Percentiles rank a stretch among this genome's conserved stretches.
Conservation (phyloP, 805 yeast genomes). For the Yarrowia phangngaensis region DNA sequence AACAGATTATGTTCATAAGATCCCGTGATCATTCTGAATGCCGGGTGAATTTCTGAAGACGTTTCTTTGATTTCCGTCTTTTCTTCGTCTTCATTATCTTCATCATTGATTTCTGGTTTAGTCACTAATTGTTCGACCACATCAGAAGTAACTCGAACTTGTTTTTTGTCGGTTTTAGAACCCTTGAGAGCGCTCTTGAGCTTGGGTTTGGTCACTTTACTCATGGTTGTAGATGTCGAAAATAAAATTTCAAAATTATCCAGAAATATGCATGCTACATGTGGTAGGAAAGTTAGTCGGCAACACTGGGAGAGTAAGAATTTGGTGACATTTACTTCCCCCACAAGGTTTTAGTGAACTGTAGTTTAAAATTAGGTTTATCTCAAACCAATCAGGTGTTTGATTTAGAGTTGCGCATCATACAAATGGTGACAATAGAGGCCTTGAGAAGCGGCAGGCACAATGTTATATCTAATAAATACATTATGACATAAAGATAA, state of each 20-base stretch:
- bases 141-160: conserved; percentile 4
- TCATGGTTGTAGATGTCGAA: neutral
- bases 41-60: neutral
- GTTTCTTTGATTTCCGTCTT: neutral
- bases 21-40: conserved; percentile 78
- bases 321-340: too few species aligned
- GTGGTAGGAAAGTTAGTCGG: neutral
- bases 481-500: too few species aligned
- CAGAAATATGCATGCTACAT: conserved; percentile 12
- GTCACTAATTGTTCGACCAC: conserved; percentile 2
- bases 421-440: too few species aligned
- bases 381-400: too few species aligned
- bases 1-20: conserved; percentile 91
- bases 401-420: too few species aligned
- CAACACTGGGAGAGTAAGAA: too few species aligned
- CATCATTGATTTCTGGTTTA: too few species aligned
- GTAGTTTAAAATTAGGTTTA: too few species aligned
- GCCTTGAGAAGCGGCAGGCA: too few species aligned
- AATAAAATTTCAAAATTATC: conserved; percentile 10
- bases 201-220: conserved; percentile 23
- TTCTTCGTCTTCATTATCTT: neutral
- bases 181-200: conserved; percentile 22
- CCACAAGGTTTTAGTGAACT: too few species aligned
- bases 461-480: too few species aligned
- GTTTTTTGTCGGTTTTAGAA: conserved; percentile 10